These are phyloP conservation scores for Knoxia roxburghii DNA, from an alignment of 257 asterid genomes.

Conservation along the genomic window DNA sequence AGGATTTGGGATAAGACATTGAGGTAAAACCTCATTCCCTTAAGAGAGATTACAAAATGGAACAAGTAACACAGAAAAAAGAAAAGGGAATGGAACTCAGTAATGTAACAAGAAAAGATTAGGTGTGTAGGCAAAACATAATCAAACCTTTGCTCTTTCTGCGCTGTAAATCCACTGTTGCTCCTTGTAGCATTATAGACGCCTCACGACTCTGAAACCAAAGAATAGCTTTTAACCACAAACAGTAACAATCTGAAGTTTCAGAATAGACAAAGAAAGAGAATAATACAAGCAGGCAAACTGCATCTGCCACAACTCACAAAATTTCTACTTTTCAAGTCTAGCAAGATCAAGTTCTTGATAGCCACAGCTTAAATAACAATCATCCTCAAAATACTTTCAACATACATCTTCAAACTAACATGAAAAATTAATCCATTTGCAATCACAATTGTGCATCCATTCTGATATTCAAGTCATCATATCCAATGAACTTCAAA, in stretches of 20 bases:
- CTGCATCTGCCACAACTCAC: not conserved
- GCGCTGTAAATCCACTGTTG: constrained; percentile 92
- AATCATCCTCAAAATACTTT: not conserved
- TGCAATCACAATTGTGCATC: not conserved
- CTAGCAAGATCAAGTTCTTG: not conserved
- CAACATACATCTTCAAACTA: not conserved
- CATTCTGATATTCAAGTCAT: not conserved
- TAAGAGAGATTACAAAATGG: not conserved
- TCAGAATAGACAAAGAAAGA: not conserved
- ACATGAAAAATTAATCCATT: not conserved
- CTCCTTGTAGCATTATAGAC: constrained; percentile 77
- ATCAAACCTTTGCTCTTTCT: constrained; percentile 81
- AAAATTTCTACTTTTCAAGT: no score
- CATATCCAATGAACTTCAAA: not conserved
- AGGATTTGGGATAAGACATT: not conserved
- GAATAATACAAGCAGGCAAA: not conserved
- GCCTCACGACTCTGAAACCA: constrained; percentile 84
- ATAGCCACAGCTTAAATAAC: not conserved
- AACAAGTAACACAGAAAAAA: not conserved
- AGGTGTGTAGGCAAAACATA: not conserved
- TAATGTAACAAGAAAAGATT: not conserved
- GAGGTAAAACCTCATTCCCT: not conserved
- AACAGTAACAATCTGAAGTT: not conserved
- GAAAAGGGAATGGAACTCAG: not conserved
- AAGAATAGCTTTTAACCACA: not conserved